These are phyloP conservation scores for Ascoidea tarda DNA, from an alignment of 805 yeast species.

Conservation along the genomic window DNA sequence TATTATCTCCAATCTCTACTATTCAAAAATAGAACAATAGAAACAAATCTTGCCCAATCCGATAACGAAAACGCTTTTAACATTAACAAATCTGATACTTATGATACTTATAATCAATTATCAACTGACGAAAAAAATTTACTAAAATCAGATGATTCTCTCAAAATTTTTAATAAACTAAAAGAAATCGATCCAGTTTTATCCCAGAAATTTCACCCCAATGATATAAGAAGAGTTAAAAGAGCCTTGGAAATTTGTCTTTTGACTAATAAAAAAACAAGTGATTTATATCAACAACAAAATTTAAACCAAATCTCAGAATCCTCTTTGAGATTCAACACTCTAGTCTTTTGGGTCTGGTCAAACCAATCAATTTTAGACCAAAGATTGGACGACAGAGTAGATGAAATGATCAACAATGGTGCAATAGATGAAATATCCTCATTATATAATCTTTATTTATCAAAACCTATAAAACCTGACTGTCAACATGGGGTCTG, in stretches of 20 bases:
- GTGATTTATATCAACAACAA: conserved; percentile 58
- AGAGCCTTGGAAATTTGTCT: conserved; percentile 74
- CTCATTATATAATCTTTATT: conserved; percentile 36
- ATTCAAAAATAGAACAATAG: conserved; percentile 55
- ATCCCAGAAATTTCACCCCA: conserved; percentile 80
- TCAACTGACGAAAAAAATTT: conserved; percentile 24
- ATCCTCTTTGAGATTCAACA: conserved; percentile 39
- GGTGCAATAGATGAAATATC: conserved; percentile 65
- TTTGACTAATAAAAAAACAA: conserved; percentile 51
- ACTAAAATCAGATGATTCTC: conserved; percentile 32
- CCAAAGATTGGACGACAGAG: conserved; percentile 58
- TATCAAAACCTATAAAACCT: conserved; percentile 20
- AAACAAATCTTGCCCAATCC: conserved; percentile 14
- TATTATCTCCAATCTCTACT: conserved; percentile 74
- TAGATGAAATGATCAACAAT: conserved; percentile 61
- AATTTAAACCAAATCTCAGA: conserved; percentile 22
- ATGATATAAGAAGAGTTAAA: conserved; percentile 64
- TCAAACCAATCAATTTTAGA: conserved; percentile 45
- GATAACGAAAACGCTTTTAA: neutral
- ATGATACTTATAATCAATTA: conserved; percentile 3
- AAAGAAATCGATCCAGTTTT: conserved; percentile 50
- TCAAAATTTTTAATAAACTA: conserved; percentile 31
- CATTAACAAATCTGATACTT: neutral
- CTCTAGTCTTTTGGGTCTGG: conserved; percentile 73
- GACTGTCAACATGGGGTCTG: conserved; percentile 65